Conservation (phyloP, 1,139 yeast genomes). For the Spencermartinsiella ligniputridi region DNA sequence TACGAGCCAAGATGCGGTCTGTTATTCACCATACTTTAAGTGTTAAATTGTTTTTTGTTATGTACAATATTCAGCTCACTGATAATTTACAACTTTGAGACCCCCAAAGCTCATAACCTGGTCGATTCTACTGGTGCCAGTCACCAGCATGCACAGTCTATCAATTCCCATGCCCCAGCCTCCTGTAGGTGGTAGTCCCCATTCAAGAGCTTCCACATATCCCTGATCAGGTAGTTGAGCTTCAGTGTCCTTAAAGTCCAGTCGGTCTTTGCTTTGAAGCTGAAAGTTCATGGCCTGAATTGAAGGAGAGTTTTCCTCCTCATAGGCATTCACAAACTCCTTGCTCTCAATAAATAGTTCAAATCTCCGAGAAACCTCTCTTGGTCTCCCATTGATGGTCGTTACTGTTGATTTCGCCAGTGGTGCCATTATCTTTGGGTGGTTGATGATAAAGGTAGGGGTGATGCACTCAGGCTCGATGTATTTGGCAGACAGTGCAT, state of each 20-base stretch:
- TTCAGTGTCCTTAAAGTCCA: slow-evolving; percentile 49
- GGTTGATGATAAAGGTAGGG: slow-evolving; percentile 77
- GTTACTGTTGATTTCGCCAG: slow-evolving; percentile 61
- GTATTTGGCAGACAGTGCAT: slow-evolving; percentile 55
- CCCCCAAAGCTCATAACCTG: slow-evolving; percentile 81
- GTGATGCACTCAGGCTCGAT: slow-evolving; percentile 58
- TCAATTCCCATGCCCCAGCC: slow-evolving; percentile 98
- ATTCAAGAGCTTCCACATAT: slow-evolving; percentile 73
- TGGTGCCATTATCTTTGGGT: slow-evolving; percentile 84
- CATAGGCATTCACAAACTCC: slow-evolving; percentile 91
- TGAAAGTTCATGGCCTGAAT: slow-evolving; percentile 50
- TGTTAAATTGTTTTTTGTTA: too few species aligned
- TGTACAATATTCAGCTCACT: too few species aligned
- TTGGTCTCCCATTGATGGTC: slow-evolving; percentile 28
- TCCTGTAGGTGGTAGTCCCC: slow-evolving; percentile 96
- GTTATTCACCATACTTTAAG: too few species aligned
- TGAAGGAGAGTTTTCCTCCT: slow-evolving; percentile 88
- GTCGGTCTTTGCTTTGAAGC: slow-evolving; percentile 14
- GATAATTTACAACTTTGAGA: slow-evolving; percentile 55
- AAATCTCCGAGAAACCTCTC: slow-evolving; percentile 61
- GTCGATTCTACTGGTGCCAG: slow-evolving; percentile 64
- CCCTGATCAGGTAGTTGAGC: slow-evolving; percentile 66
- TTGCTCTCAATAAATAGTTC: slow-evolving; percentile 77
- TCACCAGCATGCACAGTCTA: slow-evolving; percentile 74
- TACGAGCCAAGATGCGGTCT: too few species aligned